These are phyloP conservation scores for Glarea lozoyensis DNA, from an alignment of 495 filamentous ascomycete genomes.

Conservation along the genomic window DNA sequence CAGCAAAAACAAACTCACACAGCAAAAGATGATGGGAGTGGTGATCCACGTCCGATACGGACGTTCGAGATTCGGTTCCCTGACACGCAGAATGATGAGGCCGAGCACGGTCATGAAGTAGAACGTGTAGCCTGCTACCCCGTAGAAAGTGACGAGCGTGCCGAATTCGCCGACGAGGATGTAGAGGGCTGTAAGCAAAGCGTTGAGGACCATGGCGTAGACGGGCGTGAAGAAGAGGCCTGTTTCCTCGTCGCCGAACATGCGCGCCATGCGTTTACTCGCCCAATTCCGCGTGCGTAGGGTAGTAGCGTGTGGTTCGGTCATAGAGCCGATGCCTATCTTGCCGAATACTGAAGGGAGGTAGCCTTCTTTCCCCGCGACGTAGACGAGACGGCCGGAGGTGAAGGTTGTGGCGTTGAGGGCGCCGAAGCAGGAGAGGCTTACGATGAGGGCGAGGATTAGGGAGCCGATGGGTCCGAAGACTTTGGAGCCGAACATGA, in stretches of 20 bases:
- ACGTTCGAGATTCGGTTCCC: conserved; percentile 76
- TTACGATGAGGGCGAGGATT: conserved; percentile 81
- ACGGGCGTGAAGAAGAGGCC: conserved; percentile 80
- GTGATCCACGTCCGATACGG: conserved; percentile 94
- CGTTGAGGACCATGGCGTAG: conserved; percentile 79
- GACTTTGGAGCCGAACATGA: conserved; percentile 84
- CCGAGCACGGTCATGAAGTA: conserved; percentile 95
- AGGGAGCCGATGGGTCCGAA: conserved; percentile 79
- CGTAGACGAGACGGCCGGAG: conserved; percentile 83
- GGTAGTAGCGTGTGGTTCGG: conserved; percentile 27
- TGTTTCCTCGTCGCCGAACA: conserved; percentile 52
- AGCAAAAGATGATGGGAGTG: conserved; percentile 96
- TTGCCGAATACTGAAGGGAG: conserved; percentile 76
- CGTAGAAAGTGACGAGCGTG: conserved; percentile 91
- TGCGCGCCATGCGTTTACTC: conserved; percentile 40
- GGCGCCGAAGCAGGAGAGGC: conserved; percentile 81
- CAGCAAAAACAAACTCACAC: conserved; percentile 87
- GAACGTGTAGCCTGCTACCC: conserved; percentile 91
- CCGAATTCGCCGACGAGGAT: conserved; percentile 81
- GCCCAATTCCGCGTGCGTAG: conserved; percentile 51
- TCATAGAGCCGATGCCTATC: conserved; percentile 57
- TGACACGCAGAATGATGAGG: conserved; percentile 81
- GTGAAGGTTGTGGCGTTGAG: conserved; percentile 96
- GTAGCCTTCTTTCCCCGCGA: conserved; percentile 91
- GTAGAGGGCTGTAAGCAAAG: conserved; percentile 60